These are phyloP conservation scores for Rhodotorula kratochvilovae DNA, from an alignment of 768 basidiomycete genomes.

Conservation along the genomic window DNA sequence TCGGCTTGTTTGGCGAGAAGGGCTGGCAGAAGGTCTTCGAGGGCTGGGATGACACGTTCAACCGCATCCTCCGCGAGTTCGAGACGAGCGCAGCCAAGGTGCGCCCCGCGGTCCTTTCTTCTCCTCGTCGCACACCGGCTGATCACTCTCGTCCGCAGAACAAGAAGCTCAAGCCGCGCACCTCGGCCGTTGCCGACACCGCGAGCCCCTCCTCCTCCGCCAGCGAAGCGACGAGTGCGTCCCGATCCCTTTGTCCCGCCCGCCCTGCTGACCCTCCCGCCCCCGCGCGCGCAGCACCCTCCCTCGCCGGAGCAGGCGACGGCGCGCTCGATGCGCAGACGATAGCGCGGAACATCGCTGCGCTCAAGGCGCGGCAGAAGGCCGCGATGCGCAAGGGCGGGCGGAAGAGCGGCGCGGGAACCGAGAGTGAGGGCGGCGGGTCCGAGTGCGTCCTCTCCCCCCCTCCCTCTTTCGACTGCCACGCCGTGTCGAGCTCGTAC, in stretches of 20 bases:
- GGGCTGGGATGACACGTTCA: constrained; percentile 76
- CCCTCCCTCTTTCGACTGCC: background rate
- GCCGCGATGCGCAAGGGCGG: constrained; percentile 52
- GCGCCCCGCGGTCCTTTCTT: background rate
- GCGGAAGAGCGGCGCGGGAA: constrained; percentile 26
- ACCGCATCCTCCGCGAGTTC: constrained; percentile 65
- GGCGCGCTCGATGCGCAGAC: constrained; percentile 65
- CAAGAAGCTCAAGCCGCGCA: background rate
- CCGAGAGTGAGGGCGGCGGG: constrained; percentile 27
- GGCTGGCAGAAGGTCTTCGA: constrained; percentile 45
- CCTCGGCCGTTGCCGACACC: background rate
- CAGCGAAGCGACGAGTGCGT: constrained; percentile 13
- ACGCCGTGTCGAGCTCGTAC: background rate
- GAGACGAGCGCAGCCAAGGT: constrained; percentile 64
- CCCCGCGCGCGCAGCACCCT: background rate
- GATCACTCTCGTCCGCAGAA: background rate
- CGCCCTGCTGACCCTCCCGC: too few relatives aligned
- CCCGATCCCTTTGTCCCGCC: too few relatives aligned
- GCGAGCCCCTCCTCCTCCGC: constrained; percentile 12
- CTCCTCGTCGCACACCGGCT: too few relatives aligned
- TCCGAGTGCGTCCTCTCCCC: constrained; percentile 22
- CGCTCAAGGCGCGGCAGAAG: constrained; percentile 73
- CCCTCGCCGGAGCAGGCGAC: background rate
- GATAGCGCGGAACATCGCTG: constrained; percentile 86
- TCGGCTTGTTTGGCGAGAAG: constrained; percentile 5